Evolutionary conservation across 2,329 filamentous ascomycete species (phyloP), one percentile per base, ranked within the genome.

Genomic region (Trichoderma pleuroti): DNA sequence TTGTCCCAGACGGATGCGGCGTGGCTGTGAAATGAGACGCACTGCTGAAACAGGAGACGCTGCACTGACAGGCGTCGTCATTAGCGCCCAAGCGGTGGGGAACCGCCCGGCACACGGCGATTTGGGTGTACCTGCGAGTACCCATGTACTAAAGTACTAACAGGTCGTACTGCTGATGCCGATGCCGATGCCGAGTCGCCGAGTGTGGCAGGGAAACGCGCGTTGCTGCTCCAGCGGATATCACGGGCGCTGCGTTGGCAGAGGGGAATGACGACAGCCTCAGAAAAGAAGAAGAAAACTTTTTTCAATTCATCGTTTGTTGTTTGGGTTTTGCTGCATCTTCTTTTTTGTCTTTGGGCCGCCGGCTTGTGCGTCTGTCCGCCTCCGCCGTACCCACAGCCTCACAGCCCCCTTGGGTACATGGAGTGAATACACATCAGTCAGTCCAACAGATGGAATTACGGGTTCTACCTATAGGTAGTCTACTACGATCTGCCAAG

Each of bases 61-160:
- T 34, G 60, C 36, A 34, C 36, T 39, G 62, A 49, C 63, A 59
- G 56, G 68, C 68, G 52, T 71, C 69, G 69, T 71, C 61, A 71
- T 71, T 71, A 67, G 69, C 69, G 69, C 68, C 62, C 32, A 70
- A 30, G 54, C 56, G 21, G 54, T 61, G 69, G 69, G 9, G 21
- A 26, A 18, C 46, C 26, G 26, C 26, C 39, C 61, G 60, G 61
- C 26, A 60, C 42, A 34, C 56, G 39, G 56, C 56, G 54, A 30
- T 28, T 52, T n/a, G n/a, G n/a, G n/a, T n/a, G n/a, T n/a, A n/a
- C n/a, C n/a, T n/a, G n/a, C n/a, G n/a, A n/a, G n/a, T n/a, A n/a
- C n/a, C n/a, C n/a, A n/a, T n/a, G n/a, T n/a, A n/a, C n/a, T n/a
- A n/a, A n/a, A n/a, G n/a, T n/a, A n/a, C n/a, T n/a, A n/a, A n/a